A percentile compares a stretch with the other conserved stretches of the same genome.
These are phyloP conservation scores for Oryza rufipogon DNA, from an alignment of 176 grass and related monocot species.

Conservation along the genomic window DNA sequence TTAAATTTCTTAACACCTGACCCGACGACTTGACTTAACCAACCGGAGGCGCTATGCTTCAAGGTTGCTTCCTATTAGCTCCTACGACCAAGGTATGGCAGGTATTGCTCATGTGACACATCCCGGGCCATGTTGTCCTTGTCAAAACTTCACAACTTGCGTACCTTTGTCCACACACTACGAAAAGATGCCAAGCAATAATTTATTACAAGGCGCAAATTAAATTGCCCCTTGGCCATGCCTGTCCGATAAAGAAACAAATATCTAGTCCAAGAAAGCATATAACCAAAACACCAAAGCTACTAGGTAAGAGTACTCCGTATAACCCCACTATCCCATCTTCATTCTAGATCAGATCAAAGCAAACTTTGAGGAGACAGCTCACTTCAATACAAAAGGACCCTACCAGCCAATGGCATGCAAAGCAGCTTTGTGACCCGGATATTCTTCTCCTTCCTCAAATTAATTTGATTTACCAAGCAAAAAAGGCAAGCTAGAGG, in stretches of 20 bases:
- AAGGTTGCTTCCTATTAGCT: neutral
- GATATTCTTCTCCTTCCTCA: conserved; percentile 10
- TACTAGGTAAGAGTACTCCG: neutral
- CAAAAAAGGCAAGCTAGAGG: neutral
- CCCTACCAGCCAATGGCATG: conserved; percentile 31
- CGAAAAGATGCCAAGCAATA: neutral
- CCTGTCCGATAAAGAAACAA: conserved; percentile 11
- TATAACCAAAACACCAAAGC: conserved; percentile 8
- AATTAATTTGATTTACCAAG: conserved; percentile 3
- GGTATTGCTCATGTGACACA: neutral
- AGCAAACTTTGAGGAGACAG: conserved; percentile 16
- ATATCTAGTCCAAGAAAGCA: conserved; percentile 2
- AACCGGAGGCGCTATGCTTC: neutral
- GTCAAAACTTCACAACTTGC: neutral
- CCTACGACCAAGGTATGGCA: neutral
- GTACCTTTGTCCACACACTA: conserved; percentile 9
- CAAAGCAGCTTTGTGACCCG: neutral
- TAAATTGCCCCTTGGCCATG: neutral
- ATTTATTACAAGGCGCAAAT: conserved; percentile 25
- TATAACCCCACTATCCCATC: neutral
- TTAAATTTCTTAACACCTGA: neutral
- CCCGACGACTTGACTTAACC: neutral
- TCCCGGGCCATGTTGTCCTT: neutral
- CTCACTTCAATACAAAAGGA: conserved; percentile 32
- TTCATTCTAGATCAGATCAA: conserved; percentile 12